phyloP scores from a whole-genome alignment of 495 filamentous ascomycete genomes.

The Cladorrhinum samala region DNA sequence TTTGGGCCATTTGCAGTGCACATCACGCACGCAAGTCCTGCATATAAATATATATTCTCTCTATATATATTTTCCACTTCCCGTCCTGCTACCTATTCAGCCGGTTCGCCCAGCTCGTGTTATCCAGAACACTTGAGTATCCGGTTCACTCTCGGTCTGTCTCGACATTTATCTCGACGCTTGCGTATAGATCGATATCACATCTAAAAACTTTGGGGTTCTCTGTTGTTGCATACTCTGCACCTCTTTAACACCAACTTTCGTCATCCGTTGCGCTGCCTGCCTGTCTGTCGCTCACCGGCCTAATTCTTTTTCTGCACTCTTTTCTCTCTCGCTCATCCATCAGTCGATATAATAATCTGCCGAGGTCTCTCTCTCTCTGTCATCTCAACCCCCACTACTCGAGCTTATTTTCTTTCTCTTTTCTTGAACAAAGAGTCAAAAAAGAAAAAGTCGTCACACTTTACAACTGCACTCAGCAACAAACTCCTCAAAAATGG shows the following conservation, averaged over 20 bases:
- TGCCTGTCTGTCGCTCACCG: no score
- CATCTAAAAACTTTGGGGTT: no score
- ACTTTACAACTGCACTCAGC: not conserved
- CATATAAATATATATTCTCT: constrained; percentile 1
- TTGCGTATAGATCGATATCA: no score
- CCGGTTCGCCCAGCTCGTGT: not conserved
- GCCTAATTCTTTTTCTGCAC: not conserved
- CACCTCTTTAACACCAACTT: not conserved
- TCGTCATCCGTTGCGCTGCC: not conserved
- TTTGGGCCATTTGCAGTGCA: constrained; percentile 9
- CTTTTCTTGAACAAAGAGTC: not conserved
- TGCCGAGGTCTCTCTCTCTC: not conserved
- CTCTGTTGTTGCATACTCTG: no score
- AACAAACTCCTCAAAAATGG: not conserved
- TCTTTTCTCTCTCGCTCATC: not conserved
- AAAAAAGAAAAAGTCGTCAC: not conserved
- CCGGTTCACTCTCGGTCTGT: not conserved
- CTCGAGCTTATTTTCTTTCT: not conserved
- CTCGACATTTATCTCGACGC: not conserved
- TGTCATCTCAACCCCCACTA: not conserved
- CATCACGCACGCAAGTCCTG: constrained; percentile 1
- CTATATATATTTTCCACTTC: constrained; percentile 1
- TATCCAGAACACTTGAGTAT: not conserved
- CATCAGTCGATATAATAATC: not conserved
- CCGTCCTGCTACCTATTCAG: constrained; percentile 4